A percentile compares a stretch with the other conserved stretches of the same genome.
Conservation (phyloP, 768 basidiomycete genomes). For the Rhodotorula diobovata region DNA sequence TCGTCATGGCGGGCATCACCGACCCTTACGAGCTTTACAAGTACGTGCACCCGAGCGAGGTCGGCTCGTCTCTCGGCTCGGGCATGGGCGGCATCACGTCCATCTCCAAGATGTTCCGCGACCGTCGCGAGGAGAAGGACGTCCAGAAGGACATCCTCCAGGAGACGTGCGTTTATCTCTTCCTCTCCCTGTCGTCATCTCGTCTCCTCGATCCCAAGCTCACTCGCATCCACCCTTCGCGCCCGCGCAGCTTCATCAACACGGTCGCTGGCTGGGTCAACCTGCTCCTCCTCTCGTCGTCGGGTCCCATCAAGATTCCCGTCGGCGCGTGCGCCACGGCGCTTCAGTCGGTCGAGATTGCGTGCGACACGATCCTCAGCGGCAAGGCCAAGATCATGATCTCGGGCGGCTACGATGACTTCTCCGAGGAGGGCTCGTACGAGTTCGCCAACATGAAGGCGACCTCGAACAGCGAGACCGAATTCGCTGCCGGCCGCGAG, state of each 20-base stretch:
- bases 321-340: conserved; percentile 99
- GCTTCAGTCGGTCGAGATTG: conserved; percentile 94
- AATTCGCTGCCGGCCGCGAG: conserved; percentile 98
- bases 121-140: conserved; percentile 93
- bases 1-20: conserved; percentile 93
- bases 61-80: conserved; percentile 87
- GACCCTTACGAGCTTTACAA: conserved; percentile 98
- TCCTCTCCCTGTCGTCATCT: neutral
- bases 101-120: conserved; percentile 95
- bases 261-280: conserved; percentile 99
- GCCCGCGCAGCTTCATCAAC: conserved; percentile 78
- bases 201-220: conserved; percentile 12
- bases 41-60: conserved; percentile 91
- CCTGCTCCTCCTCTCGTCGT: conserved; percentile 85
- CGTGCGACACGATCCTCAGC: conserved; percentile 86
- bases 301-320: conserved; percentile 97
- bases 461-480: conserved; percentile 91
- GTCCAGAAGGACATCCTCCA: conserved; percentile 98
- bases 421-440: conserved; percentile 95
- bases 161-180: conserved; percentile 65
- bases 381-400: conserved; percentile 99
- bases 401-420: conserved; percentile 95
- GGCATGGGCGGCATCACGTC: conserved; percentile 86
- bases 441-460: conserved; percentile 99
- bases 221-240: neutral